Evolutionary conservation across 1,139 yeast genomes (phyloP), one percentile per base, ranked within the genome.

Genomic region (Suhomyces chickasaworum): DNA sequence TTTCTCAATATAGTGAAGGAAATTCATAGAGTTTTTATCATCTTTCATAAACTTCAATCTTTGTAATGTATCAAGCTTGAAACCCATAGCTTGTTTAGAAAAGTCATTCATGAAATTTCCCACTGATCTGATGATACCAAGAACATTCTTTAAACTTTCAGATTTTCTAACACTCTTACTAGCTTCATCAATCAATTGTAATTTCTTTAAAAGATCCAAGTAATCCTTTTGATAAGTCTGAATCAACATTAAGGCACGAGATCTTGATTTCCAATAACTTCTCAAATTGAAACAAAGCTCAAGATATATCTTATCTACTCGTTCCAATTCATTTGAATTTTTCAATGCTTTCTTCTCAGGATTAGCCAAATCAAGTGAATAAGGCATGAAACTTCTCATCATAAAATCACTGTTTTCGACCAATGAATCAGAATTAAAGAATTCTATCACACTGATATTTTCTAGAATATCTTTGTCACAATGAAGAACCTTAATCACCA

Each of bases 91-190:
- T 55, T 84, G 85, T 58, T 87, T 90, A 7, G 86, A 72, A 27
- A 75, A 68, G 59, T 89, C 96, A 63, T 93, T 93, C 98, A 93
- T 93, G 60, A 84, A 90, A 60, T 93, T 93, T 18, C 98, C 99
- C 49, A 93, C 84, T 16, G 86, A 85, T 53, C 90, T 77, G 44
- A 93, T 88, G 36, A 93, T 79, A 40, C 85, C 86, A 47, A 93
- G 71, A 8, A 91, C 78, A 48, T 80, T 78, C 52, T 81, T 78
- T 56, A 93, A 76, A 39, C 81, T 78, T n/a, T 74, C 74, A 0
- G 96, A 88, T 7, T 76, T 69, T 44, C 75, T 71, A n/a, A 91
- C 71, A 34, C 81, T 73, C 30, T 73, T 75, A 43, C 83, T 75
- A 0, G 95, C 96, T 37, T 74, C 77, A 56, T 89, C 96, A 25